phyloP scores from a whole-genome alignment of 768 basidiomycete genomes.

The Podaxis mareebaensis region DNA sequence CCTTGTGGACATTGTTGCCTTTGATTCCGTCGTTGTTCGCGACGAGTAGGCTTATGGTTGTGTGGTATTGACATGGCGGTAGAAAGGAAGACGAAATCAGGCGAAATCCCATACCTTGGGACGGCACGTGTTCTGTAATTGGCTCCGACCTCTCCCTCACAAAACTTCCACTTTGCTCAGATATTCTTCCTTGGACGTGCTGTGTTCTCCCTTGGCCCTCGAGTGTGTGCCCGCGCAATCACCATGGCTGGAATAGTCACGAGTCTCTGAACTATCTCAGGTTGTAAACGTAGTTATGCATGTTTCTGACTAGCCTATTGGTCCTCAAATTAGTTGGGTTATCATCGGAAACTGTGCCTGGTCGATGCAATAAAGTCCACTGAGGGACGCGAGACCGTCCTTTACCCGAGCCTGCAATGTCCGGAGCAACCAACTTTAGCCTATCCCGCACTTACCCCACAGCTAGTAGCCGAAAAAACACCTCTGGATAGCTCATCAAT shows the following conservation, averaged over 20 bases:
- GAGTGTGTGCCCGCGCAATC: too few relatives aligned
- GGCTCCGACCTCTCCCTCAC: too few relatives aligned
- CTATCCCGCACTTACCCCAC: slow-evolving; percentile 1
- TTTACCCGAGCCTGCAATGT: neutral
- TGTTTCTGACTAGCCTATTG: neutral
- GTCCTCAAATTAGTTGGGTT: neutral
- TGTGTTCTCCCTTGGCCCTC: too few relatives aligned
- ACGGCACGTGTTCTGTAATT: too few relatives aligned
- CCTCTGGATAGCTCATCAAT: neutral
- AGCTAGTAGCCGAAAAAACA: neutral
- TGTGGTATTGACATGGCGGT: neutral
- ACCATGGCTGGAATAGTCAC: too few relatives aligned
- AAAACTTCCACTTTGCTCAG: too few relatives aligned
- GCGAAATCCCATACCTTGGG: too few relatives aligned
- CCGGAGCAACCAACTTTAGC: neutral
- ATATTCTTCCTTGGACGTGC: too few relatives aligned
- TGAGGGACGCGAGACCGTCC: neutral
- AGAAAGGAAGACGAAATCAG: neutral
- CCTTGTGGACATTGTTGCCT: neutral
- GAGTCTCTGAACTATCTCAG: neutral
- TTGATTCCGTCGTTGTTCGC: neutral
- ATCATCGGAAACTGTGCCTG: neutral
- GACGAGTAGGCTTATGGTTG: neutral
- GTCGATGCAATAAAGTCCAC: neutral
- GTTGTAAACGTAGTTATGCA: neutral